Conservation (phyloP, 257 asterid genomes). For the Galeopsis tetrahit region DNA sequence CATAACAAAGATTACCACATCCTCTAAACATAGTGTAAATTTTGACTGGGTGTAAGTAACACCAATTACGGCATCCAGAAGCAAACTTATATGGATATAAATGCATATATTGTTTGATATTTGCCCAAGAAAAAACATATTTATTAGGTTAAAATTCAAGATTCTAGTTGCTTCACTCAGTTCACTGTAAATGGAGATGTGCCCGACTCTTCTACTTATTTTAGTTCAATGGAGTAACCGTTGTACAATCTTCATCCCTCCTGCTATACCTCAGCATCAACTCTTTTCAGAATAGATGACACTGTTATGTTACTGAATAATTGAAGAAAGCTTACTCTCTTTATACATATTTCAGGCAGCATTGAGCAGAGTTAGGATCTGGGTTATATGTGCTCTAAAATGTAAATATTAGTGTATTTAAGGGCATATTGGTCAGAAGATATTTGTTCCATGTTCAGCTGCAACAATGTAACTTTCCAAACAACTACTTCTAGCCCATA, state of each 20-base stretch:
- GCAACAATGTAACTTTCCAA: not conserved
- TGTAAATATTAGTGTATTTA: conserved; percentile 2
- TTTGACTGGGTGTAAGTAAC: not conserved
- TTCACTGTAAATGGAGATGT: conserved; percentile 8
- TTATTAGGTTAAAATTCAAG: conserved; percentile 1
- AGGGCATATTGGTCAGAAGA: conserved; percentile 12
- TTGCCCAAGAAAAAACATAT: not conserved
- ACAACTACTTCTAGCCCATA: not conserved
- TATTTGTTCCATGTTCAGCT: not conserved
- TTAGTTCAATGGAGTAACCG: not conserved
- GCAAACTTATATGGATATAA: not conserved
- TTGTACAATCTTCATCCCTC: not conserved
- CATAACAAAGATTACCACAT: not conserved
- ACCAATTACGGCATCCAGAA: not conserved
- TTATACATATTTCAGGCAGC: not conserved
- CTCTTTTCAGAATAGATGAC: conserved; percentile 11
- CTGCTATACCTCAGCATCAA: conserved; percentile 15
- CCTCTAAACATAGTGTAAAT: not conserved
- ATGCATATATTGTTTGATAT: not conserved
- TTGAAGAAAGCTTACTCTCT: conserved; percentile 12
- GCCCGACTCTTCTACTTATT: not conserved
- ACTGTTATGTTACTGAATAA: not conserved
- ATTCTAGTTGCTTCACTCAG: not conserved
- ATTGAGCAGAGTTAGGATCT: conserved; percentile 17
- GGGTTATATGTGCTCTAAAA: conserved; percentile 8